These are phyloP conservation scores for Isatis lusitanica DNA, from an alignment of 441 rosid genomes.

Conservation along the genomic window DNA sequence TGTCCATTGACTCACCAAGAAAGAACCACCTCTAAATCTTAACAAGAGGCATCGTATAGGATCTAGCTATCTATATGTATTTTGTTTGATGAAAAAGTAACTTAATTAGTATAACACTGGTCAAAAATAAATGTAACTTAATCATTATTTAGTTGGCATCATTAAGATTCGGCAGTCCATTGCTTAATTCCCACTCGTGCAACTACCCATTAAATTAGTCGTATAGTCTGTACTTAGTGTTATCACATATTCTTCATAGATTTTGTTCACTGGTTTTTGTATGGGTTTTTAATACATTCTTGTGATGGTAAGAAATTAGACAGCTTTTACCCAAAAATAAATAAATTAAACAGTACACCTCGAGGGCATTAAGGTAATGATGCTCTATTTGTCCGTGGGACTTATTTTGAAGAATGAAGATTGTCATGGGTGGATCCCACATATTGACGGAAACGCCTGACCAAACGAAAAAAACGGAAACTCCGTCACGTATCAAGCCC, in stretches of 20 bases:
- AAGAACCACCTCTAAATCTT: neutral
- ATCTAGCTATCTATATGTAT: neutral
- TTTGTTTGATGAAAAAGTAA: neutral
- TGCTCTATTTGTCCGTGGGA: constrained; percentile 14
- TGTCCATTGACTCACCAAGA: neutral
- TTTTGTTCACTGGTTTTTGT: neutral
- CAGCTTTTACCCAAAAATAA: neutral
- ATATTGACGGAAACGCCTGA: constrained; percentile 17
- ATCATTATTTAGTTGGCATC: constrained; percentile 5
- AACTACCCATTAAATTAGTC: constrained; percentile 22
- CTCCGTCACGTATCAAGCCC: constrained; percentile 17
- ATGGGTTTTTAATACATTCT: neutral
- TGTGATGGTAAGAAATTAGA: neutral
- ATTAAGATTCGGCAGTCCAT: constrained; percentile 13
- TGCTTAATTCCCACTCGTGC: constrained; percentile 36
- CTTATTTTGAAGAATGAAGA: constrained; percentile 19
- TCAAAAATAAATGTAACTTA: neutral
- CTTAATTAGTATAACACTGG: neutral
- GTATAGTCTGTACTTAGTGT: constrained; percentile 5
- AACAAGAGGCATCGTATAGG: neutral
- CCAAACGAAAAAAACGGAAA: constrained; percentile 5
- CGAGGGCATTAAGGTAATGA: constrained; percentile 8
- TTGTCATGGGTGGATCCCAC: constrained; percentile 15
- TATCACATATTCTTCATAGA: constrained; percentile 6
- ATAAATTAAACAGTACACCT: neutral